Conservation (phyloP, 768 basidiomycete genomes). For the Boletus insuetus region DNA sequence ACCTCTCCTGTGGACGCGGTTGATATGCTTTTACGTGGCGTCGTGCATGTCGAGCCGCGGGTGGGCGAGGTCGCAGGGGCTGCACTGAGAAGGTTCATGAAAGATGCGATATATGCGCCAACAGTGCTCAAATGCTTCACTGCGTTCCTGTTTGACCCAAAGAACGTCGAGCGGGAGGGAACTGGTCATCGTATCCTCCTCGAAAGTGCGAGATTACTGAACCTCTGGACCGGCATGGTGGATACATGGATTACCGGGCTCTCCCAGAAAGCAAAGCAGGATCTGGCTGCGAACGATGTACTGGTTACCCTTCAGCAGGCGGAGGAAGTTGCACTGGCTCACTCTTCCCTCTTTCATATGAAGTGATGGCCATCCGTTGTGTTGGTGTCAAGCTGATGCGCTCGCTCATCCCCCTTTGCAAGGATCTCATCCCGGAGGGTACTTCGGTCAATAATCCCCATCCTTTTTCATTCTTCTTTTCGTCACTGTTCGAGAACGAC, state of each 20-base stretch:
- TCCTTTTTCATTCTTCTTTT: slow-evolving; percentile 37
- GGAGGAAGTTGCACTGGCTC: slow-evolving; percentile 68
- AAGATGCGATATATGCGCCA: slow-evolving; percentile 52
- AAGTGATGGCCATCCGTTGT: slow-evolving; percentile 46
- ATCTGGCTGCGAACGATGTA: slow-evolving; percentile 40
- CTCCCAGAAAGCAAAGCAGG: slow-evolving; percentile 37
- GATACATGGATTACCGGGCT: slow-evolving; percentile 62
- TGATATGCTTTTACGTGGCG: slow-evolving; percentile 75
- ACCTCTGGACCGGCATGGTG: slow-evolving; percentile 72
- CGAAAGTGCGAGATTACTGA: slow-evolving; percentile 64
- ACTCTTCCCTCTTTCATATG: slow-evolving; percentile 70
- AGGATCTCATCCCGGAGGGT: slow-evolving; percentile 40
- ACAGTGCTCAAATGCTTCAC: slow-evolving; percentile 64
- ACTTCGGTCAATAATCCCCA: slow-evolving; percentile 27
- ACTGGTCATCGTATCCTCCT: slow-evolving; percentile 59
- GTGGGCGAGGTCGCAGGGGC: slow-evolving; percentile 66
- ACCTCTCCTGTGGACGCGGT: slow-evolving; percentile 58
- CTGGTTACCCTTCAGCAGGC: slow-evolving; percentile 44
- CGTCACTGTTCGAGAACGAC: slow-evolving; percentile 54
- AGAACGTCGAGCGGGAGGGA: slow-evolving; percentile 60
- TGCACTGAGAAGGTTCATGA: slow-evolving; percentile 72
- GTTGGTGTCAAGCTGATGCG: slow-evolving; percentile 66
- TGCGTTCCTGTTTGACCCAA: slow-evolving; percentile 71
- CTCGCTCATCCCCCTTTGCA: slow-evolving; percentile 48
- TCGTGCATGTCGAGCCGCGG: slow-evolving; percentile 81